Evolutionary conservation across 1,284 basidiomycete genomes (phyloP), one percentile per base, ranked within the genome.

Genomic region (Xerocomus subilludens): DNA sequence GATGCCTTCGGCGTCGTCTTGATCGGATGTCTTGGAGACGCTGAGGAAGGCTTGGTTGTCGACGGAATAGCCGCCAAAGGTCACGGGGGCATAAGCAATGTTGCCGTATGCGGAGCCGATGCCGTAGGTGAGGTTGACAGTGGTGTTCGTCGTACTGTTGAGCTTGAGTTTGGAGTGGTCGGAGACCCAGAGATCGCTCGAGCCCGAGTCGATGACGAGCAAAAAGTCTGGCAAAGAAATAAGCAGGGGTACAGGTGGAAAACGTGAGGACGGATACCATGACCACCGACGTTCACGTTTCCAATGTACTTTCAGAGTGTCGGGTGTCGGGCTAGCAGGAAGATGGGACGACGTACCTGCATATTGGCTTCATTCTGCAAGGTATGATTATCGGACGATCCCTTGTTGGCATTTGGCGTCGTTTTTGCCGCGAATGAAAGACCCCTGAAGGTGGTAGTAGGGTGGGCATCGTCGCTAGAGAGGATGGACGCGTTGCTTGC

Each of bases 51-150:
- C 81, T 63, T 82, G 82, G 55, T 74, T 67, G 42, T 80, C 70
- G 64, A 84, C 64, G 3, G 56, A 27, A 62, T 83, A 82, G 38
- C 78, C 79, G 4, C 81, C 81, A 18, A 82, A 76, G 3, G 73
- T 67, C 14, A 82, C 81, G 32, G 77, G 70, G 11, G 60, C 75
- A n/a, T 82, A 82, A 5, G 69, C 74, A 56, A 82, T 73, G 51
- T 73, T 75, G 21, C 82, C 82, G 9, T 71, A 76, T 1, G 82
- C 81, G 14, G 80, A 84, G 27, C 81, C 82, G 30, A 84, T 59
- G 47, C 81, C 82, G 45, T 83, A 82, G 35, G 82, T 84, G 42
- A 82, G 78, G 38, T 84, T 84, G 5, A 84, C 68, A 33, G 76
- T 76, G 5, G 74, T 81, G 45, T 74, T 74, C 25, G 82, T 80